These are phyloP conservation scores for Fusarium scirpi DNA, from an alignment of 2,329 filamentous ascomycete species.

Conservation along the genomic window DNA sequence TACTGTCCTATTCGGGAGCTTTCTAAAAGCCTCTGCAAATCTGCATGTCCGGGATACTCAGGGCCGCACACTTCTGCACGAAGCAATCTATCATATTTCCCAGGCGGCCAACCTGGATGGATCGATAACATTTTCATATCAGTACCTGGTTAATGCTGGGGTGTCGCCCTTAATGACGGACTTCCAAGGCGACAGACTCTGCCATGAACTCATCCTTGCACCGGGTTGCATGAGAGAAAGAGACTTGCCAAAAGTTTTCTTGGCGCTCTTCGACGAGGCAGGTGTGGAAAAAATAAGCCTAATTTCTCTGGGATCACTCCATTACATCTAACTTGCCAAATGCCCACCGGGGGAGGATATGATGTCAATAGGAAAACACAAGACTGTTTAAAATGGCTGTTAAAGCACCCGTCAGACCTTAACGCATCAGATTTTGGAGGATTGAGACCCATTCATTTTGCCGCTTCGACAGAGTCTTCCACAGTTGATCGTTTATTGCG, in stretches of 20 bases:
- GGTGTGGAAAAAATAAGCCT: slow-evolving; percentile 21
- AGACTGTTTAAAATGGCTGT: slow-evolving; percentile 16
- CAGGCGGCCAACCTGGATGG: background rate
- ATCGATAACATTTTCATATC: background rate
- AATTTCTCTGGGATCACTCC: slow-evolving; percentile 30
- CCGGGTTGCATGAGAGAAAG: background rate
- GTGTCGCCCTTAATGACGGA: slow-evolving; percentile 23
- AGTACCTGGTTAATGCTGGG: slow-evolving; percentile 20
- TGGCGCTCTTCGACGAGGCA: slow-evolving; percentile 1
- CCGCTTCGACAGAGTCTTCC: slow-evolving; percentile 23
- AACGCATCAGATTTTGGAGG: slow-evolving; percentile 19
- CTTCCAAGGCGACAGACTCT: slow-evolving; percentile 32
- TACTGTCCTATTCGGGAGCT: background rate
- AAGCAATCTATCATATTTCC: background rate
- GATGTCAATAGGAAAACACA: background rate
- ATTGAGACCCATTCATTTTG: slow-evolving; percentile 34
- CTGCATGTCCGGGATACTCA: slow-evolving; percentile 3
- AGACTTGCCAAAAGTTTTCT: background rate
- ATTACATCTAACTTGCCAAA: slow-evolving; percentile 26
- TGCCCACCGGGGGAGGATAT: background rate
- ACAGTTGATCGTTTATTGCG: slow-evolving; percentile 16
- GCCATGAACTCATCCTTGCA: slow-evolving; percentile 22
- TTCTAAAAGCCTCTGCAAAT: slow-evolving; percentile 15
- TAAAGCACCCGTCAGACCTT: background rate
- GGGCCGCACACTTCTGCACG: slow-evolving; percentile 26